Evolutionary conservation across 495 filamentous ascomycete species (phyloP).

Genomic region (Podospora pseudocomata): DNA sequence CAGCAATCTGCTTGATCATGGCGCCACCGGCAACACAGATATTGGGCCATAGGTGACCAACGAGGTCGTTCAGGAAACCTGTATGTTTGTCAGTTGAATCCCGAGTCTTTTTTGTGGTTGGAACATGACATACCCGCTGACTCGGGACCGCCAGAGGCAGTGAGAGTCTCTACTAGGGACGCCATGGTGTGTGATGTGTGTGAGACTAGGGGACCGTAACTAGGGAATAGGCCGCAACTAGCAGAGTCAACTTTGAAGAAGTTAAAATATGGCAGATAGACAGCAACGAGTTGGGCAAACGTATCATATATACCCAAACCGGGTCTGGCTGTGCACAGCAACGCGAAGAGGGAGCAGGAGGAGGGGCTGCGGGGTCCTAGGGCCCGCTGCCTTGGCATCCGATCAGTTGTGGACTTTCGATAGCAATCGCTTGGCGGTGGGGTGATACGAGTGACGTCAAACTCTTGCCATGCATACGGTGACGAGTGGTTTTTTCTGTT

Average conservation of each 20-base stretch:
- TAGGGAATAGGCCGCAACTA: neutral
- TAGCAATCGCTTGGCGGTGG: conserved; percentile 1
- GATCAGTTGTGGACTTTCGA: neutral
- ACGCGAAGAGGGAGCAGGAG: neutral
- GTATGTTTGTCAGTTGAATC: neutral
- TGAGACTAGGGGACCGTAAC: neutral
- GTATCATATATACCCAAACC: neutral
- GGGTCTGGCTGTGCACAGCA: neutral
- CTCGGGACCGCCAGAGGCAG: conserved; percentile 25
- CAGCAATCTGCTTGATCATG: conserved; percentile 38
- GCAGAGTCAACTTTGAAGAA: neutral
- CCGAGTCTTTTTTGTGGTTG: neutral
- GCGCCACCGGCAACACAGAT: conserved; percentile 35
- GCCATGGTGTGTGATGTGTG: conserved; percentile 18
- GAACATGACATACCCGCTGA: conserved; percentile 15
- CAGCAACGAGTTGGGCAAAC: neutral
- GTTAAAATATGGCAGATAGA: neutral
- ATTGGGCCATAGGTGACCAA: conserved; percentile 45
- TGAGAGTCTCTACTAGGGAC: conserved; percentile 24
- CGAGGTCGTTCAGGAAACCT: conserved; percentile 45
- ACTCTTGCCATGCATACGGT: neutral
- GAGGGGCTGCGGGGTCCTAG: neutral
- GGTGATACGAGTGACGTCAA: conserved; percentile 5
- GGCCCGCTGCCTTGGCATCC: neutral
- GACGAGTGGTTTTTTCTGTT: neutral